Evolutionary conservation across 371 early-diverging fungal genomes (phyloP).

Genomic region (Fennellomyces sp.): DNA sequence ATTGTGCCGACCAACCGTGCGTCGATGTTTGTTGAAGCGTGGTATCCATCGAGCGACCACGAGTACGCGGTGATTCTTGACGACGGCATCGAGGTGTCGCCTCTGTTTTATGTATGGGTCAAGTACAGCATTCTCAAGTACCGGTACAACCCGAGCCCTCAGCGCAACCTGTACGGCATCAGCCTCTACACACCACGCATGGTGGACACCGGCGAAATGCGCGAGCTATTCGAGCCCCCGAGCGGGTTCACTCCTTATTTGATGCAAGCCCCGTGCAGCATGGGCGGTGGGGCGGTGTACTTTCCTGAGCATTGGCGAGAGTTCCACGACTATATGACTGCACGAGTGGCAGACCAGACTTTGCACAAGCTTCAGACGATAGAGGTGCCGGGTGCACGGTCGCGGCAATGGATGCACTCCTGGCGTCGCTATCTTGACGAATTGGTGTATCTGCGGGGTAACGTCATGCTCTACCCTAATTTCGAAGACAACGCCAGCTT

Average conservation of each 20-base stretch:
- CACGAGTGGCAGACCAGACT: constrained; percentile 47
- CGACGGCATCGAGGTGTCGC: constrained; percentile 62
- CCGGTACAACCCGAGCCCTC: constrained; percentile 30
- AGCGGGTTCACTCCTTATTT: constrained; percentile 34
- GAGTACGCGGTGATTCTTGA: constrained; percentile 60
- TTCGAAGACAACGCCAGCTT: constrained; percentile 49
- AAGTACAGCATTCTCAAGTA: constrained; percentile 59
- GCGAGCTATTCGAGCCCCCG: constrained; percentile 8
- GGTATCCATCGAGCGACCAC: constrained; percentile 61
- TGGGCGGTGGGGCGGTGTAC: constrained; percentile 61
- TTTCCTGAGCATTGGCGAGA: constrained; percentile 73
- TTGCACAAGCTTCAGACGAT: constrained; percentile 41
- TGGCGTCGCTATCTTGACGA: constrained; percentile 70
- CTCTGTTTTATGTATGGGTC: constrained; percentile 57
- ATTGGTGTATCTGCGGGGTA: constrained; percentile 60
- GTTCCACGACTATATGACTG: constrained; percentile 65
- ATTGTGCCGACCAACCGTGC: constrained; percentile 53
- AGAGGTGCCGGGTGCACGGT: constrained; percentile 42
- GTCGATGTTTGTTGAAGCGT: constrained; percentile 61
- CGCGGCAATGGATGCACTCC: constrained; percentile 58
- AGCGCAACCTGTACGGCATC: constrained; percentile 54
- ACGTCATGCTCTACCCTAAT: constrained; percentile 66
- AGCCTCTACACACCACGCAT: constrained; percentile 61
- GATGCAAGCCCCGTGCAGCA: constrained; percentile 47
- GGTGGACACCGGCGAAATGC: constrained; percentile 28